phyloP scores from a whole-genome alignment of 176 grass and related monocot genomes.

The Tillandsia fasciculata region DNA sequence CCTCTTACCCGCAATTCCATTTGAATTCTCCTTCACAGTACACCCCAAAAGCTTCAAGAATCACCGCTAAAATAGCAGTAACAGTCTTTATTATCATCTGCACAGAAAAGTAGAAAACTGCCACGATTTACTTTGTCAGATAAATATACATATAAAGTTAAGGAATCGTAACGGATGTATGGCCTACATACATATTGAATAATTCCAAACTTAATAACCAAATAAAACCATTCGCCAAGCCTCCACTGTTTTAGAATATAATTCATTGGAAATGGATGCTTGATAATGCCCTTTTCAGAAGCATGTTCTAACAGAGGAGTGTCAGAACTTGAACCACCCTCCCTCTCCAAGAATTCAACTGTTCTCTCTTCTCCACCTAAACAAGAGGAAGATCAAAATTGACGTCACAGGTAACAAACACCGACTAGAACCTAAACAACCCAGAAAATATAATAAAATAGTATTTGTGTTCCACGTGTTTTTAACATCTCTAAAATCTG shows the following conservation, averaged over 20 bases:
- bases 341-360: conserved; percentile 69
- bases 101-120: background rate
- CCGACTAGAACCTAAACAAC: background rate
- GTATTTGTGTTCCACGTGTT: too few species aligned
- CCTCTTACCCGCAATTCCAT: conserved; percentile 73
- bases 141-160: conserved; percentile 1
- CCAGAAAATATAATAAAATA: background rate
- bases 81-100: conserved; percentile 96
- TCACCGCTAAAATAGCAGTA: conserved; percentile 70
- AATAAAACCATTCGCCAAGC: conserved; percentile 74
- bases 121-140: conserved; percentile 5
- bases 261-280: conserved; percentile 96
- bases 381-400: background rate
- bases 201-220: conserved; percentile 80
- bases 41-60: conserved; percentile 78
- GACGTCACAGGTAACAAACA: background rate
- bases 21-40: conserved; percentile 97
- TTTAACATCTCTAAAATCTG: too few species aligned
- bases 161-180: conserved; percentile 15
- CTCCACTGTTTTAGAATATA: conserved; percentile 79
- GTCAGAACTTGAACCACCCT: conserved; percentile 36
- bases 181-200: conserved; percentile 73
- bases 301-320: conserved; percentile 41
- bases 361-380: conserved; percentile 90
- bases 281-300: conserved; percentile 52